Evolutionary conservation across 1,284 basidiomycete species (phyloP).

Genomic region (Coniferiporia sulphurascens): DNA sequence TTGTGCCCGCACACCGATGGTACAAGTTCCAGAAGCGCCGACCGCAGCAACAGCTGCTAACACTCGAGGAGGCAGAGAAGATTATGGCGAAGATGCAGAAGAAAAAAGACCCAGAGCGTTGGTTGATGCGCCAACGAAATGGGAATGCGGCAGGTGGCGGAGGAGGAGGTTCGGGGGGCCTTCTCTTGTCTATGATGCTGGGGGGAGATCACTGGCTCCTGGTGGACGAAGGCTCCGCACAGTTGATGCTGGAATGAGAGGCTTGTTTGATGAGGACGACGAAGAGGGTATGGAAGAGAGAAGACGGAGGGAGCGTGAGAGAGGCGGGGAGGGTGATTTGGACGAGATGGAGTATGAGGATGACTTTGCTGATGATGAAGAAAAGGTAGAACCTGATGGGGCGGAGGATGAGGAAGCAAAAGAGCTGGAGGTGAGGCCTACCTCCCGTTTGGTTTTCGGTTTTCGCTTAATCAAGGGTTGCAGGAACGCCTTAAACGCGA

Average conservation of each 20-base stretch:
- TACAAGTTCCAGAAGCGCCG: conserved; percentile 83
- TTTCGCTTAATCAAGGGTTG: conserved; percentile 2
- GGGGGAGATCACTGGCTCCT: conserved; percentile 49
- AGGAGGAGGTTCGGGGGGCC: conserved; percentile 26
- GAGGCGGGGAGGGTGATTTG: conserved; percentile 66
- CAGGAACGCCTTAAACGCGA: conserved; percentile 83
- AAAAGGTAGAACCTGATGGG: conserved; percentile 65
- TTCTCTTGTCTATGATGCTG: conserved; percentile 31
- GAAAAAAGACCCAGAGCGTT: conserved; percentile 68
- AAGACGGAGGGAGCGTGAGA: conserved; percentile 46
- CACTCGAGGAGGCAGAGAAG: conserved; percentile 67
- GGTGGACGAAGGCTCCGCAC: conserved; percentile 57
- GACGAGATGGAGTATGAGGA: conserved; percentile 84
- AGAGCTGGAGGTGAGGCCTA: conserved; percentile 66
- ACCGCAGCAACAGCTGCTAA: conserved; percentile 58
- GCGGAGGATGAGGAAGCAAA: conserved; percentile 80
- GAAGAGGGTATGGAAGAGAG: conserved; percentile 48
- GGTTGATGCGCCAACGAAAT: conserved; percentile 56
- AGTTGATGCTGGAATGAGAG: conserved; percentile 54
- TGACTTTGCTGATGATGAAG: conserved; percentile 84
- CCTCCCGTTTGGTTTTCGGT: neutral
- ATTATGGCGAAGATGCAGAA: conserved; percentile 55
- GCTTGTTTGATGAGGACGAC: conserved; percentile 69
- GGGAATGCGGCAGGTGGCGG: conserved; percentile 46
- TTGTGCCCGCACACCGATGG: conserved; percentile 82